phyloP scores from a whole-genome alignment of 2,329 filamentous ascomycete genomes.

The Pseudocercospora cruenta region DNA sequence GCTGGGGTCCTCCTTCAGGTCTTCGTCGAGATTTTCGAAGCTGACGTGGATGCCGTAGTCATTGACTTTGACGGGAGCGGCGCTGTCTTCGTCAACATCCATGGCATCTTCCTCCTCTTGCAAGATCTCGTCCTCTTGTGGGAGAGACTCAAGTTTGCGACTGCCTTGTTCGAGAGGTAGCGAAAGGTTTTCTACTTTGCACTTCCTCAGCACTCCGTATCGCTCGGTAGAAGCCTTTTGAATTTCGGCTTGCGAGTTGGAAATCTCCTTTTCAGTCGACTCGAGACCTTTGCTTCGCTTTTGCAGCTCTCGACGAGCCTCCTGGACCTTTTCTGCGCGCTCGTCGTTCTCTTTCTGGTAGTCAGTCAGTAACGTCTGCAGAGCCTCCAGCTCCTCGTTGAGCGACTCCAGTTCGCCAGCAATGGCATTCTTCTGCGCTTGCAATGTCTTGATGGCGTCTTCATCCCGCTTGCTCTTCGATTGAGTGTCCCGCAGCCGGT shows the following conservation, averaged over 20 bases:
- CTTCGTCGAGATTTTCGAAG: conserved; percentile 79
- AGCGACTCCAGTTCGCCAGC: conserved; percentile 73
- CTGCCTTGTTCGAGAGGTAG: conserved; percentile 78
- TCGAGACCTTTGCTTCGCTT: conserved; percentile 86
- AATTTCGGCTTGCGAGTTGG: conserved; percentile 78
- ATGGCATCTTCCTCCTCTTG: conserved; percentile 79
- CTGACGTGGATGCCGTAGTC: conserved; percentile 92
- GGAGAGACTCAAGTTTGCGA: conserved; percentile 73
- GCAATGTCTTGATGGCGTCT: conserved; percentile 69
- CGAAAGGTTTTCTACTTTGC: conserved; percentile 90
- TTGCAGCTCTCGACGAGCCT: conserved; percentile 77
- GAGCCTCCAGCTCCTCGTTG: conserved; percentile 73
- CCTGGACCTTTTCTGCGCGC: conserved; percentile 75
- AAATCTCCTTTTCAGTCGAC: conserved; percentile 71
- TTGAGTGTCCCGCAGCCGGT: conserved; percentile 71
- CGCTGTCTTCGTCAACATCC: conserved; percentile 74
- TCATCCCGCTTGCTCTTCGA: conserved; percentile 68
- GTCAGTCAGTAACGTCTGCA: conserved; percentile 72
- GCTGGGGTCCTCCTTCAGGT: conserved; percentile 76
- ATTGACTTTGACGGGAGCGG: conserved; percentile 63
- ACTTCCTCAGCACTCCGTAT: conserved; percentile 81
- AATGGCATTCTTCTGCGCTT: conserved; percentile 73
- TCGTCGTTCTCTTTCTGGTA: conserved; percentile 69
- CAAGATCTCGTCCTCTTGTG: conserved; percentile 76
- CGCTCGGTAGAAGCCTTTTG: conserved; percentile 83